Percentiles rank a stretch among this genome's conserved stretches.
phyloP scores from a whole-genome alignment of 306 rosid genomes.

The Begonia fuchsioides region DNA sequence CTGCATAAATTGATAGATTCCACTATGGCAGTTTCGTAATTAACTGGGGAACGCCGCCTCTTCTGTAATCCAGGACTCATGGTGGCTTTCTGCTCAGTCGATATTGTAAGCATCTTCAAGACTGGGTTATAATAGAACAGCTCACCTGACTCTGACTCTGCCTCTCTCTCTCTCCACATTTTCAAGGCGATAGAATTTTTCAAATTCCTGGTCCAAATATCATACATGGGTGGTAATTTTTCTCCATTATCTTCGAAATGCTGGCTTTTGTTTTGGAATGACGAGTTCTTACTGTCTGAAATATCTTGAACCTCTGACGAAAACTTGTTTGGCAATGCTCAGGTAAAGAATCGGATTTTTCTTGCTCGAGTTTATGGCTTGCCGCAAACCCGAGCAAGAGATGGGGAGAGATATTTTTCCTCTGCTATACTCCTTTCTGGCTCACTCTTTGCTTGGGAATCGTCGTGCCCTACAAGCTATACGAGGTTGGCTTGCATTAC shows the following conservation, averaged over 20 bases:
- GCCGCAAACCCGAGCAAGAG: slow-evolving; percentile 75
- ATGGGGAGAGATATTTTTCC: slow-evolving; percentile 90
- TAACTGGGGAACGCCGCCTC: no score
- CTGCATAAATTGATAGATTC: no score
- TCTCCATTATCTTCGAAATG: not conserved
- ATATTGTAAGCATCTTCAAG: no score
- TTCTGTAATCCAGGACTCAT: no score
- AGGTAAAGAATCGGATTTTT: slow-evolving; percentile 14
- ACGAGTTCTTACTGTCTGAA: not conserved
- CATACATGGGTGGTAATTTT: slow-evolving; percentile 28
- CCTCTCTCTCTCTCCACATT: slow-evolving; percentile 5
- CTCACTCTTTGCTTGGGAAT: slow-evolving; percentile 86
- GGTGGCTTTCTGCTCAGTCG: no score
- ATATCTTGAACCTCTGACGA: not conserved
- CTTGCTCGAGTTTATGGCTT: slow-evolving; percentile 47
- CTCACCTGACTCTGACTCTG: not conserved
- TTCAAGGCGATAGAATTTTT: not conserved
- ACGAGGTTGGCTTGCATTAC: slow-evolving; percentile 42
- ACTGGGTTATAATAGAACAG: no score
- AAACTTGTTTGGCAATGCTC: slow-evolving; percentile 7
- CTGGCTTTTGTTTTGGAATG: not conserved
- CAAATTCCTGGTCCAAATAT: slow-evolving; percentile 4
- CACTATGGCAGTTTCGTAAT: no score
- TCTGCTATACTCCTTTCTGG: slow-evolving; percentile 86
- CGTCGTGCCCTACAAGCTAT: slow-evolving; percentile 69